Conservation (phyloP, 2,329 filamentous ascomycete genomes). For the Orbilia javanica region DNA sequence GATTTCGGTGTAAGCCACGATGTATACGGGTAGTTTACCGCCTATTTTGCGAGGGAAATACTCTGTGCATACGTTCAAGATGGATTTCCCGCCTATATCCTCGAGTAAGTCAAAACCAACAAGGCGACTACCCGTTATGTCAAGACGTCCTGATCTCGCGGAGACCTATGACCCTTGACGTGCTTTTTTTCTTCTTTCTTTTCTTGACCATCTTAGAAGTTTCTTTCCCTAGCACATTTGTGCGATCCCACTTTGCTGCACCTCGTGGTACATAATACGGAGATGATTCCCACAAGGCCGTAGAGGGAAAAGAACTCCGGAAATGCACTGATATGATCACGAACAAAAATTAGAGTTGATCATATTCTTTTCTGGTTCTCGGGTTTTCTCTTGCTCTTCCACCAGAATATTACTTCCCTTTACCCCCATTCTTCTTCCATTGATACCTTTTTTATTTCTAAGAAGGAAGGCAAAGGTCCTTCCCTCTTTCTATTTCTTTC, state of each 20-base stretch:
- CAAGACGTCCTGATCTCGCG: conserved; percentile 31
- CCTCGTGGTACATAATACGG: conserved; percentile 59
- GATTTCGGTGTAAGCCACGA: conserved; percentile 9
- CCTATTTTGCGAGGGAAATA: conserved; percentile 5
- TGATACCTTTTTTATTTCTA: not conserved
- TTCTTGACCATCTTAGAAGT: conserved; percentile 16
- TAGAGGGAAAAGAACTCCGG: conserved; percentile 23
- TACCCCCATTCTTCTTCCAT: not conserved
- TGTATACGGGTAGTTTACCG: conserved; percentile 8
- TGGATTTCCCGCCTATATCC: not conserved
- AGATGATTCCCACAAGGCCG: conserved; percentile 56
- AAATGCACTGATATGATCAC: conserved; percentile 41
- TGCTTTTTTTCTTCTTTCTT: not conserved
- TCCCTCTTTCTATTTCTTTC: not conserved
- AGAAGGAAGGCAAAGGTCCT: not conserved
- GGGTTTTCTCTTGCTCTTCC: not conserved
- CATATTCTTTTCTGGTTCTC: not conserved
- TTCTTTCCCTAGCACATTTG: conserved; percentile 24
- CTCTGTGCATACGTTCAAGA: not conserved
- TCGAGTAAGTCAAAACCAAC: conserved; percentile 51
- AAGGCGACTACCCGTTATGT: conserved; percentile 14
- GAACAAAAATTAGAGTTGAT: conserved; percentile 4
- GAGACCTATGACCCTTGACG: conserved; percentile 34
- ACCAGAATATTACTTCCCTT: not conserved
- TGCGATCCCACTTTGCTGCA: conserved; percentile 51